These are phyloP conservation scores for Tricholomella constricta DNA, from an alignment of 768 basidiomycete genomes.

Conservation along the genomic window DNA sequence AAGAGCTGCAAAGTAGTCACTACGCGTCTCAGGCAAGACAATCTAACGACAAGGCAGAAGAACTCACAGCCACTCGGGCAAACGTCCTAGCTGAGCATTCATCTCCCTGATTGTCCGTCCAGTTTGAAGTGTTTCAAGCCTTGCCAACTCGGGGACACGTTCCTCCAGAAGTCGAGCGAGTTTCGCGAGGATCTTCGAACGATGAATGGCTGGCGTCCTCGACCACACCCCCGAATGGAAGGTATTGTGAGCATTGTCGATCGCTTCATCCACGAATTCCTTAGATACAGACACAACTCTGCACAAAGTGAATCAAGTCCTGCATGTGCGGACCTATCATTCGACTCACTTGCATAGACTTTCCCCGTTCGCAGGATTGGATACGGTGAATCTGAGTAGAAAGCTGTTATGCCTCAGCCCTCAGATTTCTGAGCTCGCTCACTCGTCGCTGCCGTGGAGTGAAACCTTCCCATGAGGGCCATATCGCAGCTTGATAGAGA, in stretches of 20 bases:
- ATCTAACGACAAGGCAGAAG: slow-evolving; percentile 1
- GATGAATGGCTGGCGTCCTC: slow-evolving; percentile 51
- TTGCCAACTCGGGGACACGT: slow-evolving; percentile 58
- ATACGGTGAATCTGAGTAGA: slow-evolving; percentile 50
- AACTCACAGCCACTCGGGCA: slow-evolving; percentile 86
- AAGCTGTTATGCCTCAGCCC: background rate
- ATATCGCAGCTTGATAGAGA: slow-evolving; percentile 15
- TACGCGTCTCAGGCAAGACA: slow-evolving; percentile 26
- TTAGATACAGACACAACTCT: slow-evolving; percentile 60
- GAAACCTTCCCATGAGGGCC: background rate
- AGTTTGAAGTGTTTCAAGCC: slow-evolving; percentile 73
- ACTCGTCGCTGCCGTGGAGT: slow-evolving; percentile 20
- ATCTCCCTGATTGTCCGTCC: slow-evolving; percentile 85
- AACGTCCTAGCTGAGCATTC: slow-evolving; percentile 71
- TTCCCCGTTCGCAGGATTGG: slow-evolving; percentile 71
- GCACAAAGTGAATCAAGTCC: background rate
- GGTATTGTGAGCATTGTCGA: slow-evolving; percentile 54
- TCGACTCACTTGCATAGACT: slow-evolving; percentile 54
- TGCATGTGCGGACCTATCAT: background rate
- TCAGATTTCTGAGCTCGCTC: slow-evolving; percentile 2
- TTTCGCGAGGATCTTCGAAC: slow-evolving; percentile 65
- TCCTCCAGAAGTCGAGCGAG: slow-evolving; percentile 65
- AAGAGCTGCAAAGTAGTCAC: slow-evolving; percentile 77
- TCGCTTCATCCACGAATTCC: slow-evolving; percentile 51
- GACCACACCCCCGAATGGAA: slow-evolving; percentile 79